Base-by-base conservation (phyloP, 2,329 filamentous ascomycete species). In the Juglanconis sp. region DNA sequence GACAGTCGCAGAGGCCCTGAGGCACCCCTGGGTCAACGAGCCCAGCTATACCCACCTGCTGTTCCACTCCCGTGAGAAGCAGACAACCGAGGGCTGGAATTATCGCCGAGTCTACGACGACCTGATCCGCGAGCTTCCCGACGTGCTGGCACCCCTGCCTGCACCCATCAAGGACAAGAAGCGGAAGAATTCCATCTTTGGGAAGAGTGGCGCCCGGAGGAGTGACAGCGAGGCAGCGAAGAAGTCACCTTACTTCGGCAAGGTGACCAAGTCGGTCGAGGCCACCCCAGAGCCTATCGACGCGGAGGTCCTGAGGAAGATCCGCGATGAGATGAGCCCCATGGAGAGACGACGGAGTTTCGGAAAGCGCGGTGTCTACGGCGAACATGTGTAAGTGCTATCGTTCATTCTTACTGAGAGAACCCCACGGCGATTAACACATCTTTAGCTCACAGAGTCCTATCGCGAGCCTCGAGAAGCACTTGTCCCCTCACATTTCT, bases 1-100 rank as follows among this genome's bases (percentile, higher is more conserved):
- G 51, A 73, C 72, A 30, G 73, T 73, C 5, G 40, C 48, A 1
- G 53, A 71, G 60, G 71, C 73, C 24, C 66, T 73, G 52, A 48
- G 61, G 17, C 75, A 79, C 64, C 44, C 59, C 36, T 80, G 77
- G 77, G 71, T 78, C 59, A 65, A 63, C 10, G 38, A 59, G 15
- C 61, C 66, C 0, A 4, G 40, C 9, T 38, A 50, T 1, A 63
- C 66, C 24, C 56, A 47, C 10, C 36, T 42, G 32, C 42, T 59
- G 38, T 67, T 69, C 52, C 49, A 56, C 35, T 5, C 8, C 6
- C 47, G 66, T 8, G 63, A 68, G 35, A 17, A 36, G 6, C 55
- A 61, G 15, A 65, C 53, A 3, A 47, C n/a, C 1, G 32, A 50
- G 6, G 51, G 53, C 6, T 69, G 68, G 68, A 61, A 38, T 15